Conservation (phyloP, 2,329 filamentous ascomycete genomes). For the Fusarium sp. region DNA sequence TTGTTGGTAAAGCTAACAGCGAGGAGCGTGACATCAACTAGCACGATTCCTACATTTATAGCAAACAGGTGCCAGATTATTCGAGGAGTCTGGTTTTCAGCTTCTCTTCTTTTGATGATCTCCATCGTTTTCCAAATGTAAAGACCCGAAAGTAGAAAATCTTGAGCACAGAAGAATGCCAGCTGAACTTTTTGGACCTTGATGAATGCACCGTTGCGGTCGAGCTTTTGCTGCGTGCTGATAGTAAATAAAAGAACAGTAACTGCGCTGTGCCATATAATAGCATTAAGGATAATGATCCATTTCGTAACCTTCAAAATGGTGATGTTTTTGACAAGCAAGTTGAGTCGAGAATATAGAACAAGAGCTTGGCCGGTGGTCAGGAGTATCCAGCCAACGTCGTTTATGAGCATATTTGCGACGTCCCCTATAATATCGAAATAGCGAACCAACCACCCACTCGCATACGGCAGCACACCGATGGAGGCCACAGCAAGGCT, state of each 20-base stretch:
- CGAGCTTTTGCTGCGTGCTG: constrained; percentile 5
- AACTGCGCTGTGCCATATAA: constrained; percentile 24
- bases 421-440: constrained; percentile 17
- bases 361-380: constrained; percentile 32
- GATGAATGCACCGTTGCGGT: not conserved
- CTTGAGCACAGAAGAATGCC: constrained; percentile 23
- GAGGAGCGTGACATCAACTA: constrained; percentile 53
- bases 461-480: constrained; percentile 22
- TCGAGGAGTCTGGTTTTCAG: constrained; percentile 13
- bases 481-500: constrained; percentile 21
- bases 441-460: constrained; percentile 23
- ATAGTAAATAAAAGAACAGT: constrained; percentile 22
- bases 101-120: constrained; percentile 13
- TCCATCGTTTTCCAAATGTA: constrained; percentile 27
- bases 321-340: constrained; percentile 9
- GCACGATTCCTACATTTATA: constrained; percentile 54
- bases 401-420: constrained; percentile 8
- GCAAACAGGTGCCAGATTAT: constrained; percentile 36
- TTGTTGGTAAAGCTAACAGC: constrained; percentile 45
- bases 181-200: constrained; percentile 23
- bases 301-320: constrained; percentile 13
- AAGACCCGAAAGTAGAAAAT: constrained; percentile 28
- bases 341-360: constrained; percentile 30
- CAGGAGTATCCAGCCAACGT: constrained; percentile 31
- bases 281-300: constrained; percentile 26